A percentile compares a stretch with the other conserved stretches of the same genome.
Conservation (phyloP, 352 stramenopile species). For the Phytophthora palmivora region DNA sequence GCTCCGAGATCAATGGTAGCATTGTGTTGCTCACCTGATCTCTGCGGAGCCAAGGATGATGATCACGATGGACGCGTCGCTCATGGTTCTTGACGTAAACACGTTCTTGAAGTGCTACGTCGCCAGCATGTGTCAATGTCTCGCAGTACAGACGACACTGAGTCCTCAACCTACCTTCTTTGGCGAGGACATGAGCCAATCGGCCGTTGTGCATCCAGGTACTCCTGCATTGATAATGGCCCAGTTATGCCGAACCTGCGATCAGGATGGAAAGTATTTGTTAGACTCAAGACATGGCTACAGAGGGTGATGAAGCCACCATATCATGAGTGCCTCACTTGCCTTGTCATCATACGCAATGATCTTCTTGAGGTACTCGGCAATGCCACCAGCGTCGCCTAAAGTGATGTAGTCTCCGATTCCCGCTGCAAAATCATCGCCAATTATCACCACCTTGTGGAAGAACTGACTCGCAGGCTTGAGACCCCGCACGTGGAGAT, state of each 20-base stretch:
- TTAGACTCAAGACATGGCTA: conserved; percentile 3
- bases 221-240: conserved; percentile 83
- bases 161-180: conserved; percentile 51
- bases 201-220: conserved; percentile 58
- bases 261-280: conserved; percentile 19
- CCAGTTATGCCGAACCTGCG: conserved; percentile 81
- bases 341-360: conserved; percentile 71
- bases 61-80: conserved; percentile 82
- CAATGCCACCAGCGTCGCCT: conserved; percentile 46
- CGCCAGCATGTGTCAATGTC: conserved; percentile 5
- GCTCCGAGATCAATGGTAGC: background rate
- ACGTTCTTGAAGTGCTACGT: conserved; percentile 76
- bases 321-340: conserved; percentile 3
- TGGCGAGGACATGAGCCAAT: conserved; percentile 71
- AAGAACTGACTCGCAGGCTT: conserved; percentile 69
- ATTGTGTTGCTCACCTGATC: conserved; percentile 42
- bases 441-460: conserved; percentile 87
- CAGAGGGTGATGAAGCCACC: background rate
- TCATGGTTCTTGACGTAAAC: conserved; percentile 59
- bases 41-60: conserved; percentile 81
- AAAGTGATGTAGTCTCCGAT: conserved; percentile 83
- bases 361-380: conserved; percentile 60
- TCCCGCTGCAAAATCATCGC: conserved; percentile 84
- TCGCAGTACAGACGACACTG: background rate
- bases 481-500: conserved; percentile 53